phyloP scores from a whole-genome alignment of 805 yeast genomes.

The Cyberlindnera maritima region DNA sequence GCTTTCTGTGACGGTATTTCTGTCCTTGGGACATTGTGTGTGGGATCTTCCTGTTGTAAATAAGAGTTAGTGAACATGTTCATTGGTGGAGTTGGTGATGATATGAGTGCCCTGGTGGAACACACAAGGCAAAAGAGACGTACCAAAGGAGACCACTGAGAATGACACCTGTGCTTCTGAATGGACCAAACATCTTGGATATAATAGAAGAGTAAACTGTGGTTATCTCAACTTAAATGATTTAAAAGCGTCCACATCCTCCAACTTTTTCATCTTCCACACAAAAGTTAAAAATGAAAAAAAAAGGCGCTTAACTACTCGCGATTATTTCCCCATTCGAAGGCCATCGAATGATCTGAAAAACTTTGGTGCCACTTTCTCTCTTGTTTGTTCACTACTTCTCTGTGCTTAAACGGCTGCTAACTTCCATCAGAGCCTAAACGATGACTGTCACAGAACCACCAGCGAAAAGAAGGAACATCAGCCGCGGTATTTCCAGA shows the following conservation, averaged over 20 bases:
- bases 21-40: constrained; percentile 78
- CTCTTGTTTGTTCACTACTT: neutral
- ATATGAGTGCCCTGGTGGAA: too few relatives aligned
- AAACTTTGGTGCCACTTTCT: constrained; percentile 1
- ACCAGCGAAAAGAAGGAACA: constrained; percentile 21
- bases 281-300: neutral
- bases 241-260: neutral
- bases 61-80: constrained; percentile 3
- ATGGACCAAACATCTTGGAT: constrained; percentile 63
- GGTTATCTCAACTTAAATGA: neutral
- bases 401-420: neutral
- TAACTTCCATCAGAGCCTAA: neutral
- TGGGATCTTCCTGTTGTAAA: constrained; percentile 55
- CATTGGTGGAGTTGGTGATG: neutral
- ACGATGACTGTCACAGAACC: constrained; percentile 23
- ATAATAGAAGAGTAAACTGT: neutral
- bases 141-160: constrained; percentile 78
- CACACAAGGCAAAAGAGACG: constrained; percentile 17
- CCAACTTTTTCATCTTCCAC: neutral
- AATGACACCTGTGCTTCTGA: constrained; percentile 52
- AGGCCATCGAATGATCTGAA: neutral
- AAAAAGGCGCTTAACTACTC: neutral
- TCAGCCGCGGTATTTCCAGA: constrained; percentile 24
- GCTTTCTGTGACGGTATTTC: constrained; percentile 78
- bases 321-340: neutral